These are phyloP conservation scores for Scutellaria galericulata DNA, from an alignment of 257 asterid species.

Conservation along the genomic window DNA sequence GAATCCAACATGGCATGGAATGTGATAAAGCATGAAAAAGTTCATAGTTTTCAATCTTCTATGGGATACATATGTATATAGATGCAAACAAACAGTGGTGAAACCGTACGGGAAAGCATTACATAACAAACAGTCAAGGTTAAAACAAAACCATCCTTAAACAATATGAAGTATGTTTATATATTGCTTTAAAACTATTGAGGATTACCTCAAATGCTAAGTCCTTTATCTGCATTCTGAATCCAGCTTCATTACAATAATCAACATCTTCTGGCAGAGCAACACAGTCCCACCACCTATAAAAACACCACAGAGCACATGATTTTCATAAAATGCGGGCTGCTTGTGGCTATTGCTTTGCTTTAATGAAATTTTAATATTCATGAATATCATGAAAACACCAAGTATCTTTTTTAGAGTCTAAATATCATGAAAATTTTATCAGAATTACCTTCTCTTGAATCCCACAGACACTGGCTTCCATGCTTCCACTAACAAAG, in stretches of 20 bases:
- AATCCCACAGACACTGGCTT: conserved; percentile 90
- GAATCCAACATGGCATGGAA: not conserved
- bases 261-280: conserved; percentile 88
- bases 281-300: conserved; percentile 97
- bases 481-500: conserved; percentile 85
- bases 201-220: conserved; percentile 78
- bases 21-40: not conserved
- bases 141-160: conserved; percentile 2
- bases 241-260: conserved; percentile 58
- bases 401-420: not conserved
- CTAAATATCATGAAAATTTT: not conserved
- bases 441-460: conserved; percentile 69
- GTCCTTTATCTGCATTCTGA: conserved; percentile 79
- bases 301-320: conserved; percentile 29
- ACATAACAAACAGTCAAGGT: conserved; percentile 8
- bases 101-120: not conserved
- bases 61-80: not conserved
- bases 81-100: not conserved
- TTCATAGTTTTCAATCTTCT: not conserved
- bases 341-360: not conserved
- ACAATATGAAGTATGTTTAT: not conserved
- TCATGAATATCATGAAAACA: not conserved
- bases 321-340: conserved; percentile 19
- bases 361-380: not conserved
- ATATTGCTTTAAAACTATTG: conserved; percentile 4